Percentiles rank a stretch among this genome's conserved stretches.
These are phyloP conservation scores for Cenococcum geophilum DNA, from an alignment of 495 filamentous ascomycete genomes.

Conservation along the genomic window DNA sequence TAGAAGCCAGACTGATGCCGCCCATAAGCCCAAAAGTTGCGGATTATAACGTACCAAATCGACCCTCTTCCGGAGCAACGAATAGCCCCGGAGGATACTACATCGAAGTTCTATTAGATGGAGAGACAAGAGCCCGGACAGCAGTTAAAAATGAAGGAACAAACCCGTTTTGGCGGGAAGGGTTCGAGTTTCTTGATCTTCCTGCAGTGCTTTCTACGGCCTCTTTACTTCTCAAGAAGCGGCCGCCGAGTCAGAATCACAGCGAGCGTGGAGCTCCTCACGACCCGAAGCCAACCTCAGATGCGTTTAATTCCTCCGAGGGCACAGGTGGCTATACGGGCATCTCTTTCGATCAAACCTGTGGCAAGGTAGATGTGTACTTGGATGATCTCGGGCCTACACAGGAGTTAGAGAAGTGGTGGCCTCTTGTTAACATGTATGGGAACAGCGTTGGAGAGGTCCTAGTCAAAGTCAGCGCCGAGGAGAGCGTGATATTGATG, in stretches of 20 bases:
- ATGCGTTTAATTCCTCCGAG: constrained; percentile 33
- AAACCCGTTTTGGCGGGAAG: constrained; percentile 92
- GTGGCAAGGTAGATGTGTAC: constrained; percentile 74
- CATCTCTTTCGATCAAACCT: constrained; percentile 51
- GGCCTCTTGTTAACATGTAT: constrained; percentile 68
- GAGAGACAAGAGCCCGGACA: constrained; percentile 80
- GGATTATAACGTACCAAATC: constrained; percentile 13
- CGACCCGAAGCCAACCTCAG: constrained; percentile 21
- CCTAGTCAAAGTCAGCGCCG: constrained; percentile 73
- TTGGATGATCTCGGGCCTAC: constrained; percentile 75
- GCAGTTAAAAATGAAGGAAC: constrained; percentile 72
- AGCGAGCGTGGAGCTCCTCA: constrained; percentile 5
- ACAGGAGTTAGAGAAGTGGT: constrained; percentile 85
- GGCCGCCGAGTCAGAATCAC: constrained; percentile 39
- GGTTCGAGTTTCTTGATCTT: constrained; percentile 79
- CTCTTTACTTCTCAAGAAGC: constrained; percentile 73
- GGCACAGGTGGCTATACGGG: constrained; percentile 35
- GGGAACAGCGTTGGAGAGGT: constrained; percentile 77
- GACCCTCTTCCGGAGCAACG: constrained; percentile 13
- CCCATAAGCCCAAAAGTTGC: constrained; percentile 31
- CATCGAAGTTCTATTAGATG: constrained; percentile 87
- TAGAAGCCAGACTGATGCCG: constrained; percentile 53
- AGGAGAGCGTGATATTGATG: constrained; percentile 85
- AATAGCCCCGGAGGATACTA: constrained; percentile 52
- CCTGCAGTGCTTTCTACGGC: constrained; percentile 72